A percentile compares a stretch with the other conserved stretches of the same genome.
phyloP scores from a whole-genome alignment of 75 land plant species.

The Azolla pinnata region DNA sequence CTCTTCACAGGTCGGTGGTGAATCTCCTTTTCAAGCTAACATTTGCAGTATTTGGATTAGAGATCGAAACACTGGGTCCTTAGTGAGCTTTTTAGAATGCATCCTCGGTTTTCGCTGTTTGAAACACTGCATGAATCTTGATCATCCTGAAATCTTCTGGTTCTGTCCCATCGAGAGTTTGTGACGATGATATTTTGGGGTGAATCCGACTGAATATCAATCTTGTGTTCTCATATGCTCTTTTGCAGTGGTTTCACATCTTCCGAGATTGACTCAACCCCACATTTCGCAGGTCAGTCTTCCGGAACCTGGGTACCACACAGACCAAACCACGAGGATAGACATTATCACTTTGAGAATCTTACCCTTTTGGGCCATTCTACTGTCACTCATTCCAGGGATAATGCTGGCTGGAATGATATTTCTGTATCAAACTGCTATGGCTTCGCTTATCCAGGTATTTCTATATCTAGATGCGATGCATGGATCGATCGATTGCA shows the following conservation, averaged over 20 bases:
- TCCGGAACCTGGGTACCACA: conserved; percentile 12
- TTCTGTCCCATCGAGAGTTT: too few relatives aligned
- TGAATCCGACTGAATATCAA: too few relatives aligned
- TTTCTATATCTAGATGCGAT: too few relatives aligned
- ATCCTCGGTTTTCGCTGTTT: too few relatives aligned
- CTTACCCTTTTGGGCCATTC: conserved; percentile 22
- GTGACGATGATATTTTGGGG: too few relatives aligned
- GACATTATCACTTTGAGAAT: conserved; percentile 10
- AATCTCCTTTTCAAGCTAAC: too few relatives aligned
- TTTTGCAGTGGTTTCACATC: conserved; percentile 8
- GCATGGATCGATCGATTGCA: neutral
- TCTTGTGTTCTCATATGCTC: neutral
- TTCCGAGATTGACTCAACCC: conserved; percentile 12
- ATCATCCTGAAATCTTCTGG: neutral
- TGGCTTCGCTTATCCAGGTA: conserved; percentile 18
- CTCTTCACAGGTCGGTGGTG: conserved; percentile 20
- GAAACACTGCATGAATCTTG: neutral
- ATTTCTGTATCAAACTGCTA: conserved; percentile 20
- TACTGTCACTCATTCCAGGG: conserved; percentile 20
- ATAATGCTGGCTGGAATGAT: conserved; percentile 16
- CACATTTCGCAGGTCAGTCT: conserved; percentile 18
- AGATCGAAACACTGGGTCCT: too few relatives aligned
- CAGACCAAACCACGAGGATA: conserved; percentile 15
- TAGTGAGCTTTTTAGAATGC: too few relatives aligned
- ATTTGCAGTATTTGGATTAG: too few relatives aligned